A percentile compares a stretch with the other conserved stretches of the same genome.
Conservation (phyloP, 73 alveolate species). For the Stentor coeruleus region DNA sequence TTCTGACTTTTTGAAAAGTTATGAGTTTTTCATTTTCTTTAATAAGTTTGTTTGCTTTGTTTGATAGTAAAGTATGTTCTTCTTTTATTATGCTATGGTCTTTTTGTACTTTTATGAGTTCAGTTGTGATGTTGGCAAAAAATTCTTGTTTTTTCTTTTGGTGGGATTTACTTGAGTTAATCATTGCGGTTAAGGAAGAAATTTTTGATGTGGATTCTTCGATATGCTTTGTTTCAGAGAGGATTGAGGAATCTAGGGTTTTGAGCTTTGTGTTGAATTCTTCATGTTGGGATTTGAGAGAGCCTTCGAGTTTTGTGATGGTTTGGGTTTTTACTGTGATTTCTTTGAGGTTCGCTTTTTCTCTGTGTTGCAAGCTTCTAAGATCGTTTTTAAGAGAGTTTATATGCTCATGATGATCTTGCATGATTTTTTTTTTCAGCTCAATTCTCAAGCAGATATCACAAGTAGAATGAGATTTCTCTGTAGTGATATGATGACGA, state of each 20-base stretch:
- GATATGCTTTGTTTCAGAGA: background rate
- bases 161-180: background rate
- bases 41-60: background rate
- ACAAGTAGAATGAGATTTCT: background rate
- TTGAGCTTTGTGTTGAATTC: background rate
- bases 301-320: background rate
- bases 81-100: too few species aligned
- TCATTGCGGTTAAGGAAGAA: background rate
- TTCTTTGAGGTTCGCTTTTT: background rate
- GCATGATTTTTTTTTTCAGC: background rate
- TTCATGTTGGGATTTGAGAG: background rate
- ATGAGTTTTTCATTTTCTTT: background rate
- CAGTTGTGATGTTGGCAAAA: background rate
- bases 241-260: background rate
- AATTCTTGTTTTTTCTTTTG: background rate
- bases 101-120: background rate
- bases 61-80: background rate
- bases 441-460: background rate
- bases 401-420: background rate
- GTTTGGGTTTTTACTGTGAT: background rate
- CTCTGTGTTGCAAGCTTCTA: background rate
- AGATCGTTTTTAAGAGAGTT: background rate
- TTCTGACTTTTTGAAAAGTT: background rate
- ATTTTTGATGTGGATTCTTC: background rate
- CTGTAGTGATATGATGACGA: background rate